These are phyloP conservation scores for Neurospora intermedia DNA, from an alignment of 495 filamentous ascomycete species.

Conservation along the genomic window DNA sequence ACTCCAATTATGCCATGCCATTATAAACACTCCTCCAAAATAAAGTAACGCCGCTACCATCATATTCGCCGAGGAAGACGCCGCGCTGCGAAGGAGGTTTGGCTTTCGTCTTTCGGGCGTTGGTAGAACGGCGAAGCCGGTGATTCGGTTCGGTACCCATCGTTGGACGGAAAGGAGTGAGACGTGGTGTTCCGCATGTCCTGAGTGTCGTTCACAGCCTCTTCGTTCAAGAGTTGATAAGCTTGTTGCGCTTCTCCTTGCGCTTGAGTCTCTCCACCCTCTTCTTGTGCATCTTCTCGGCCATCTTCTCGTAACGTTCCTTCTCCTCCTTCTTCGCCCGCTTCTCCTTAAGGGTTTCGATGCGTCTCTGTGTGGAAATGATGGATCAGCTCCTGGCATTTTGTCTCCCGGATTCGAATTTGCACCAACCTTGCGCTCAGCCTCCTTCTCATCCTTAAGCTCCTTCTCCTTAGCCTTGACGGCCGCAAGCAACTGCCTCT, in stretches of 20 bases:
- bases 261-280: conserved; percentile 84
- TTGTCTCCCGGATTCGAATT: not conserved
- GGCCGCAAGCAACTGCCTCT: conserved; percentile 52
- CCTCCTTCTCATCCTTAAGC: conserved; percentile 91
- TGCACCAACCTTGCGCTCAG: conserved; percentile 61
- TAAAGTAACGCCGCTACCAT: not conserved
- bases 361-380: conserved; percentile 45
- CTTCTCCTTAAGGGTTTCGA: conserved; percentile 71
- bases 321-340: conserved; percentile 84
- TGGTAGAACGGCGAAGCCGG: not conserved
- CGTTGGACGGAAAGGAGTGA: not conserved
- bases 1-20: not conserved
- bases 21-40: not conserved
- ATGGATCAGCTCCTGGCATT: conserved; percentile 1
- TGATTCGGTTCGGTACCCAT: not conserved
- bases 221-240: conserved; percentile 70
- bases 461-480: conserved; percentile 86
- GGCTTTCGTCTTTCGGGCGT: not conserved
- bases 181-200: not conserved
- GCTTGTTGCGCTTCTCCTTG: conserved; percentile 95
- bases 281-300: conserved; percentile 95
- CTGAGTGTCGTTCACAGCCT: not conserved
- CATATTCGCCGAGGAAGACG: not conserved
- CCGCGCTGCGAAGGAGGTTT: not conserved
- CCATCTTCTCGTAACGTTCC: conserved; percentile 87